Conservation (phyloP, 1,284 basidiomycete genomes). For the Melanopsichium pennsylvanicum region DNA sequence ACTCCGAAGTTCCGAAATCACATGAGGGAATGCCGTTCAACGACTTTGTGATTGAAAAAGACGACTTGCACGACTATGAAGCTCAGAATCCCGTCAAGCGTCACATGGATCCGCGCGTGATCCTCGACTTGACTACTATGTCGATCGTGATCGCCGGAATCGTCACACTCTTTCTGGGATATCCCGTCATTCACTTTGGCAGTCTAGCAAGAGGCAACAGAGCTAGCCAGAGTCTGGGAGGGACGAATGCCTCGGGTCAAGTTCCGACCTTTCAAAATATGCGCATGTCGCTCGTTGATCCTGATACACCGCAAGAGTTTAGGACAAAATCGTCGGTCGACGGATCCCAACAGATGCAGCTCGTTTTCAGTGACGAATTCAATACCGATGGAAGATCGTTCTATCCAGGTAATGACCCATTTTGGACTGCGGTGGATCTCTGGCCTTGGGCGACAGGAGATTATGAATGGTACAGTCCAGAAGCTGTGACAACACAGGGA, state of each 20-base stretch:
- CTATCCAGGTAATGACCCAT: constrained; percentile 72
- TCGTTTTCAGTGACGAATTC: constrained; percentile 66
- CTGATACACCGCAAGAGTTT: constrained; percentile 63
- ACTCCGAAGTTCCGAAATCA: constrained; percentile 10
- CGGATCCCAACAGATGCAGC: constrained; percentile 51
- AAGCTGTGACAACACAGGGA: constrained; percentile 77
- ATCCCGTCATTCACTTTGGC: constrained; percentile 73
- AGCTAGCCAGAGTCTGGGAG: constrained; percentile 46
- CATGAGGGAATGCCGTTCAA: constrained; percentile 31
- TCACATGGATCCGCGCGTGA: constrained; percentile 17
- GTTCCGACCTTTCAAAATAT: constrained; percentile 42
- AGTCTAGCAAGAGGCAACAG: constrained; percentile 13
- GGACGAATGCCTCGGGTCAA: constrained; percentile 55
- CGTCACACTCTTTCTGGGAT: constrained; percentile 77
- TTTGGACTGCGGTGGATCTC: constrained; percentile 76
- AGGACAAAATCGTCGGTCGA: constrained; percentile 68
- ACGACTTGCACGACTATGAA: constrained; percentile 43
- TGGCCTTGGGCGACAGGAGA: constrained; percentile 74
- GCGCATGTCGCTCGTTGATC: constrained; percentile 62
- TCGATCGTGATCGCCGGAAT: constrained; percentile 68
- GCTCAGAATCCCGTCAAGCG: constrained; percentile 23
- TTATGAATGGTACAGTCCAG: constrained; percentile 74
- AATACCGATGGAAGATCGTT: constrained; percentile 67
- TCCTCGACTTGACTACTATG: constrained; percentile 56
- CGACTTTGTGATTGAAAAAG: constrained; percentile 50